phyloP scores from a whole-genome alignment of 306 rosid genomes.

The Senna siamea region DNA sequence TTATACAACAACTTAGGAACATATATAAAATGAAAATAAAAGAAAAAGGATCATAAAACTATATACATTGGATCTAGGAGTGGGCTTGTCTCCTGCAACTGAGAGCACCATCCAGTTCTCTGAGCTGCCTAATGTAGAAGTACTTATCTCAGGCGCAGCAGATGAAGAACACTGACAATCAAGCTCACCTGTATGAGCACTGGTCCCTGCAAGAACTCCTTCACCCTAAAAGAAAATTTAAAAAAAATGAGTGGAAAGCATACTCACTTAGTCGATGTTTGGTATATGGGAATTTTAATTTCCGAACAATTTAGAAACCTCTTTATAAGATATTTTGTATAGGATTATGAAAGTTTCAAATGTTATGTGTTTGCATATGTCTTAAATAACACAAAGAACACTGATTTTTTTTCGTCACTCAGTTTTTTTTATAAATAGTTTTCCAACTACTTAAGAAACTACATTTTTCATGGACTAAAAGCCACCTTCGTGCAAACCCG shows the following conservation, averaged over 20 bases:
- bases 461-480: too few species aligned
- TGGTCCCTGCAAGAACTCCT: conserved; percentile 45
- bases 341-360: too few species aligned
- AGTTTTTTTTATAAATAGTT: too few species aligned
- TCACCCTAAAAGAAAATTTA: conserved; percentile 54
- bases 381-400: too few species aligned
- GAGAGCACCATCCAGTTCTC: conserved; percentile 75
- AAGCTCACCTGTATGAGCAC: conserved; percentile 61
- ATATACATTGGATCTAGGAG: conserved; percentile 54
- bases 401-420: too few species aligned
- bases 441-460: too few species aligned
- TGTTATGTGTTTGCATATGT: too few species aligned
- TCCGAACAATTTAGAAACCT: too few species aligned
- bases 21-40: background rate
- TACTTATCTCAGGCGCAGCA: conserved; percentile 67
- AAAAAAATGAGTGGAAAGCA: background rate
- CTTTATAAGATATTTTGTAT: too few species aligned
- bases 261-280: background rate
- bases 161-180: conserved; percentile 54
- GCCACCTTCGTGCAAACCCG: background rate
- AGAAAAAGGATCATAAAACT: background rate
- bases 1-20: background rate
- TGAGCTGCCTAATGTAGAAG: conserved; percentile 59
- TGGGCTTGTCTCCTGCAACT: conserved; percentile 51
- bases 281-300: too few species aligned